Percentiles rank a stretch among this genome's conserved stretches.
Evolutionary conservation across 768 basidiomycete genomes (phyloP).

Genomic region (Mycena polygramma): DNA sequence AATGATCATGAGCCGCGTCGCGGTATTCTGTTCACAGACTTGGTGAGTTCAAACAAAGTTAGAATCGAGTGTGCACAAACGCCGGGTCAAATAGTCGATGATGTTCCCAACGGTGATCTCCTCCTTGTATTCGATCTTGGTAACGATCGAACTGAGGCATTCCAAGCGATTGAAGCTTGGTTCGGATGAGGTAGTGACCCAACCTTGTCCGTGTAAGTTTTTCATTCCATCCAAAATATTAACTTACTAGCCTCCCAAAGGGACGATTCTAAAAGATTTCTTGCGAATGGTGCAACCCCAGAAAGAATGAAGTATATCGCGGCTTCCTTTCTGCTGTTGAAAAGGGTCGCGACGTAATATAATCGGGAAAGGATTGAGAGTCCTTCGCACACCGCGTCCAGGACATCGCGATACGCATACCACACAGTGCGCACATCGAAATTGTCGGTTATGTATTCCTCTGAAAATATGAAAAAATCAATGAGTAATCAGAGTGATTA

Average conservation of each 20-base stretch:
- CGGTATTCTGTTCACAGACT: conserved; percentile 6
- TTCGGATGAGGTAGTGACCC: conserved; percentile 10
- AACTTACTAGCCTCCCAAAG: conserved; percentile 11
- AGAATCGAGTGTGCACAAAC: background rate
- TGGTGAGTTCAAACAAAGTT: background rate
- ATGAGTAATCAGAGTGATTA: background rate
- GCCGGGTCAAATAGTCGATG: conserved; percentile 8
- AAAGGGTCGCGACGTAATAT: conserved; percentile 10
- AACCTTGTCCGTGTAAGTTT: background rate
- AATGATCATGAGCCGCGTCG: conserved; percentile 7
- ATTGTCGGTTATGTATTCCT: no score
- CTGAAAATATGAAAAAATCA: no score
- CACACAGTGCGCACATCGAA: conserved; percentile 4
- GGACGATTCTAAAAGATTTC: background rate
- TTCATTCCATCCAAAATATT: no score
- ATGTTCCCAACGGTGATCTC: conserved; percentile 13
- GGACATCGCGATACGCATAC: conserved; percentile 9
- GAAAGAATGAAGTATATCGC: conserved; percentile 1
- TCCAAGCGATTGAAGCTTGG: conserved; percentile 21
- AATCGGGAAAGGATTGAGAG: conserved; percentile 9
- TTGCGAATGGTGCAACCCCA: conserved; percentile 5
- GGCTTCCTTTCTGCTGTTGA: background rate
- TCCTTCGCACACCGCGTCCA: background rate
- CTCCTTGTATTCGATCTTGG: conserved; percentile 7
- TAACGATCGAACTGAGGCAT: conserved; percentile 8